Conservation (phyloP, 169 alveolate genomes). For the Plasmodium gallinaceum region DNA sequence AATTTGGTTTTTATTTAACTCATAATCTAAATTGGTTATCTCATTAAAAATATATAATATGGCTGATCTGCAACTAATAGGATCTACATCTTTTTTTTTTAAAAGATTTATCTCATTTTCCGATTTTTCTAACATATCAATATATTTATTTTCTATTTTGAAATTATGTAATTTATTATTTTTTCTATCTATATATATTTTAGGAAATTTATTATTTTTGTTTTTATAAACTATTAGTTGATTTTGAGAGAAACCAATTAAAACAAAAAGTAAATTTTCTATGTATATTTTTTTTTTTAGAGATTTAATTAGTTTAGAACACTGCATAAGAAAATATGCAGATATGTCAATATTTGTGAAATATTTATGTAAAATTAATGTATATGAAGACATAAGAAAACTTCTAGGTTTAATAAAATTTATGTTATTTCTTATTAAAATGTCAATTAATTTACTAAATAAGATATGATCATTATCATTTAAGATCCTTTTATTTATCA, state of each 20-base stretch:
- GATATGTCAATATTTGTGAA: constrained; percentile 51
- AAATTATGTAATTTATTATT: constrained; percentile 53
- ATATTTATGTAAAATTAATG: constrained; percentile 64
- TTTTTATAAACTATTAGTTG: constrained; percentile 53
- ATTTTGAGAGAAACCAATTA: constrained; percentile 67
- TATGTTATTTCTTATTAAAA: constrained; percentile 43
- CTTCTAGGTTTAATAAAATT: constrained; percentile 37
- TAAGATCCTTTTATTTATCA: constrained; percentile 16
- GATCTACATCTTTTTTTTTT: background rate
- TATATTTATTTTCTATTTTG: constrained; percentile 67
- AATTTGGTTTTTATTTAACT: constrained; percentile 48
- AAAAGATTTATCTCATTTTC: constrained; percentile 50
- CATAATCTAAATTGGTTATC: constrained; percentile 40
- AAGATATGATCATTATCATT: constrained; percentile 24
- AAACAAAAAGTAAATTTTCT: constrained; percentile 64
- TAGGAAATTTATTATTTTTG: constrained; percentile 8
- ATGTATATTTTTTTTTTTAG: constrained; percentile 30
- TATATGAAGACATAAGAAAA: constrained; percentile 56
- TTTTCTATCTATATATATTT: constrained; percentile 35
- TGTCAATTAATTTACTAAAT: constrained; percentile 20
- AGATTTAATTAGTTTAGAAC: constrained; percentile 43
- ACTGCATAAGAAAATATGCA: constrained; percentile 51
- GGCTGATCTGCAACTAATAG: constrained; percentile 69
- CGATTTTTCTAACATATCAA: constrained; percentile 44
- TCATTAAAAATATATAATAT: constrained; percentile 54